Evolutionary conservation across 208 protist species (phyloP).

Genomic region (Endotrypanum monterogeii): DNA sequence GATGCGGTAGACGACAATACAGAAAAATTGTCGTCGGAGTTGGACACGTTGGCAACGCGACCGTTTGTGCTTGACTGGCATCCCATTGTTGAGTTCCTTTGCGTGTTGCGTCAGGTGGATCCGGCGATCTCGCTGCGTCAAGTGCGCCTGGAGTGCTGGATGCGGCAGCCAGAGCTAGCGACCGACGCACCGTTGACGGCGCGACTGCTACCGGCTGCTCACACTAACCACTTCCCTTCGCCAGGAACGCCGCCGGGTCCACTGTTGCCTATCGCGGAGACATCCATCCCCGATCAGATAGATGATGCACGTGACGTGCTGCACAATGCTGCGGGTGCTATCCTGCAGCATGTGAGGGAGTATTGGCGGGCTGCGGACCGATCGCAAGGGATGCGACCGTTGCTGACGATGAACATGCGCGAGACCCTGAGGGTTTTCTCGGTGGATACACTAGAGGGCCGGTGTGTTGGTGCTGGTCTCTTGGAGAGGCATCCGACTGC

Average conservation of each 20-base stretch:
- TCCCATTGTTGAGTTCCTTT: conserved; percentile 19
- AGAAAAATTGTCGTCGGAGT: background rate
- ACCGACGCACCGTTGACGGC: background rate
- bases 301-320: conserved; percentile 6
- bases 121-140: conserved; percentile 13
- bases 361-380: conserved; percentile 1
- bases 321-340: conserved; percentile 10
- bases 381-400: background rate
- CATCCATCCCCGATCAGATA: background rate
- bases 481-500: background rate
- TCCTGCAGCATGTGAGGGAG: background rate
- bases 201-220: background rate
- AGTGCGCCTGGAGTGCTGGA: conserved; percentile 12
- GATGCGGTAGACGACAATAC: background rate
- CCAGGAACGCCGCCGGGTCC: background rate
- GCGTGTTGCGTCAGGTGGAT: conserved; percentile 14
- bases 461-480: background rate
- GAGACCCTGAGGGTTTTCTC: background rate
- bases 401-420: conserved; percentile 8
- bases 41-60: background rate
- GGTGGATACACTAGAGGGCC: background rate
- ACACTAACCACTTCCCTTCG: background rate
- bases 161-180: background rate
- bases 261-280: background rate
- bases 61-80: conserved; percentile 25